These are phyloP conservation scores for Daldinia loculata DNA, from an alignment of 495 filamentous ascomycete species.

Conservation along the genomic window DNA sequence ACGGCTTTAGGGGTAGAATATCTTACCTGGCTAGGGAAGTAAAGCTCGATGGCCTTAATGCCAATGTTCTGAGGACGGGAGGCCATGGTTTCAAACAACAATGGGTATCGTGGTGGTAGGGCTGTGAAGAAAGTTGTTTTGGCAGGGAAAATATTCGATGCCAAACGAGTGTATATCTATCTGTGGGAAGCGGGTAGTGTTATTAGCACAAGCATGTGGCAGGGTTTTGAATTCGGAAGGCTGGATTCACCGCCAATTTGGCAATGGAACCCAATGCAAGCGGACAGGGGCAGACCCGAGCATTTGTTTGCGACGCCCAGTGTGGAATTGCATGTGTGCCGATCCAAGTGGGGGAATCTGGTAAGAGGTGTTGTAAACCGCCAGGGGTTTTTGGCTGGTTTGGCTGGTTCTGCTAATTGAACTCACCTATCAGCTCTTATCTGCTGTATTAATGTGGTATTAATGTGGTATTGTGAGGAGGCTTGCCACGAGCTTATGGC, in stretches of 20 bases:
- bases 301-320: conserved; percentile 19
- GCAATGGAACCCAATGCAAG: conserved; percentile 36
- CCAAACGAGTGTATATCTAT: conserved; percentile 17
- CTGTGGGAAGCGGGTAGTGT: conserved; percentile 33
- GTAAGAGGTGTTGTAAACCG: conserved; percentile 1
- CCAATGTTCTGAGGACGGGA: conserved; percentile 93
- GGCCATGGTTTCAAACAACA: conserved; percentile 69
- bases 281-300: conserved; percentile 26
- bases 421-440: conserved; percentile 15
- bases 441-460: conserved; percentile 8
- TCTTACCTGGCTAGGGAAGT: conserved; percentile 94
- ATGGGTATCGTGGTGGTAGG: background rate
- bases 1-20: background rate
- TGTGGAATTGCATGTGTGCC: conserved; percentile 36
- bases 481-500: conserved; percentile 25
- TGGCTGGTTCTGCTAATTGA: background rate
- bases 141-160: conserved; percentile 31
- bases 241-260: conserved; percentile 41
- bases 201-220: conserved; percentile 27
- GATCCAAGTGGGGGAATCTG: conserved; percentile 33
- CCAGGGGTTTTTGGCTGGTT: background rate
- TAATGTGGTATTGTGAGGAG: conserved; percentile 17
- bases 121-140: conserved; percentile 40
- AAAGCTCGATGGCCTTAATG: conserved; percentile 99
- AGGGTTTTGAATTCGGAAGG: conserved; percentile 31